Base-by-base conservation (phyloP, 805 yeast genomes). In the Blastobotrys peoriensis region DNA sequence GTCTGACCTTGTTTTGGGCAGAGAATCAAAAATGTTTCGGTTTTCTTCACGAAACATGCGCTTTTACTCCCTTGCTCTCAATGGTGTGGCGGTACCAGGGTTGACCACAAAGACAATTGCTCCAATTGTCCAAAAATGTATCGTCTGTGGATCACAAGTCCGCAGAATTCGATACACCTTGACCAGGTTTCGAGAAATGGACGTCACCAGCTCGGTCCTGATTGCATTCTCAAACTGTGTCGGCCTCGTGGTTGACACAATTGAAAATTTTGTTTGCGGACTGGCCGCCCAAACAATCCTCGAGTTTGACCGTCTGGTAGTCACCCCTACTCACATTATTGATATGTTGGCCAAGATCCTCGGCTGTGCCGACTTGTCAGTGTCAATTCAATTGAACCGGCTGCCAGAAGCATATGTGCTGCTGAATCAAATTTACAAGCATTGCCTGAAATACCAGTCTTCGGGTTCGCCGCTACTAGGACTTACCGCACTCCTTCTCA, bases 161-260 rank as follows among this genome's bases (percentile, higher is more conserved):
- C 20, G n/a, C 18, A 30, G 44, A 22, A 19, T 41, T 22, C 10
- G 21, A 19, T 41, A 41, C n/a, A 41, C 44, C 16, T 17, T 36
- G 17, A 18, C 10, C n/a, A 35, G 16, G 8, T 16, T 41, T 22
- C 4, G 20, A 17, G 16, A 21, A n/a, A 22, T 16, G 25, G 20
- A 25, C 18, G 13, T 20, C 9, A 15, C 35, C 13, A 35, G 33
- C n/a, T 39, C 44, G 3, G 44, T 41, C n/a, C 33, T 41, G 22
- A 35, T 41, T 16, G 40, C 44, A n/a, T 41, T 41, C 16, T 38
- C 44, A 6, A 36, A 36, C 25, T 41, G 44, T 23, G 10, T 41
- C 5, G 25, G 19, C 28, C 15, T 41, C n/a, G 39, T 41, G 9
- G 33, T 41, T 20, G 27, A 25, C 16, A 10, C 34, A 13, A 41